phyloP scores from a whole-genome alignment of 73 alveolate species.

The Tetrahymena thermophila region DNA sequence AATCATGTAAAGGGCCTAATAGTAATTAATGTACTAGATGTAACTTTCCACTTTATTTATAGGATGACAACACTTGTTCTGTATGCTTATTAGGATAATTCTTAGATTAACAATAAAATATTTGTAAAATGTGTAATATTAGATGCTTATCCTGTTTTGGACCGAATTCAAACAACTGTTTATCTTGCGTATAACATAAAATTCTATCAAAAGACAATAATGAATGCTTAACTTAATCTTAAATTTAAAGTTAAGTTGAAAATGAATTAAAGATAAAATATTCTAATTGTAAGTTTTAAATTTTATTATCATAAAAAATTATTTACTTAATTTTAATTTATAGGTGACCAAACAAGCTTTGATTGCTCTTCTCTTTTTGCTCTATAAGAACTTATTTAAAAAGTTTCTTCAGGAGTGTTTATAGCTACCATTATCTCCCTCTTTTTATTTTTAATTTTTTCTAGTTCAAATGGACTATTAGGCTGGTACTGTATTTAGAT shows the following conservation, averaged over 20 bases:
- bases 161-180: not conserved
- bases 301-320: too few relatives aligned
- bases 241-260: too few relatives aligned
- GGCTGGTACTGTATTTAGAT: not conserved
- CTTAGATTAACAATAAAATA: not conserved
- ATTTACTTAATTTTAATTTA: too few relatives aligned
- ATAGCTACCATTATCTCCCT: not conserved
- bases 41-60: not conserved
- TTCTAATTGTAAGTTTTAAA: not conserved
- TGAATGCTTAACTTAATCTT: not conserved
- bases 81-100: not conserved
- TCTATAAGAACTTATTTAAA: not conserved
- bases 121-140: not conserved
- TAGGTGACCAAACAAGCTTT: not conserved
- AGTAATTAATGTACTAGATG: not conserved
- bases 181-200: not conserved
- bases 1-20: not conserved
- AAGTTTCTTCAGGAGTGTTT: not conserved
- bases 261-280: too few relatives aligned
- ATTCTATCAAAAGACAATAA: not conserved
- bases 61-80: not conserved
- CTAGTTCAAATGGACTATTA: not conserved
- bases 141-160: not conserved
- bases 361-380: not conserved
- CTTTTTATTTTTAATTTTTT: too few relatives aligned